A percentile compares a stretch with the other conserved stretches of the same genome.
These are phyloP conservation scores for Amaranthus hypochondriacus DNA, from an alignment of 148 eudicot genomes.

Conservation along the genomic window DNA sequence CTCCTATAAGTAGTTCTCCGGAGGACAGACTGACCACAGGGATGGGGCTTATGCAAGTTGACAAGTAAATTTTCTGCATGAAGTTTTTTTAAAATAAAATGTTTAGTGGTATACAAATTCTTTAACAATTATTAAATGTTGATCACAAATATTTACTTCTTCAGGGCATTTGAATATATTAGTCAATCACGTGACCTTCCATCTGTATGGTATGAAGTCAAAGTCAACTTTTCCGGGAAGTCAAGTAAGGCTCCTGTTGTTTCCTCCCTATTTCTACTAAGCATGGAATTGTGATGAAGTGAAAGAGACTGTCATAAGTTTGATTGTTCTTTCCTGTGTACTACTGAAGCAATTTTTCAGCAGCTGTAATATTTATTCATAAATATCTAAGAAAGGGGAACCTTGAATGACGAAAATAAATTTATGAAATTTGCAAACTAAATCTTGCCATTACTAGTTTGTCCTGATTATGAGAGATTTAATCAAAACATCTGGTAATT, in stretches of 20 bases:
- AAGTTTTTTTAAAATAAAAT: no score
- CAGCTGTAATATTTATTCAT: background rate
- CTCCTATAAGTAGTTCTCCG: constrained; percentile 61
- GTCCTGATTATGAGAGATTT: background rate
- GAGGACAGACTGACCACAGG: constrained; percentile 88
- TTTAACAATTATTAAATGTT: background rate
- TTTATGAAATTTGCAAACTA: background rate
- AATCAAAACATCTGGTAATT: background rate
- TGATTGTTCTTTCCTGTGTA: background rate
- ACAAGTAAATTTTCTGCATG: constrained; percentile 53
- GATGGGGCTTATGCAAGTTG: constrained; percentile 97
- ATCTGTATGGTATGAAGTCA: constrained; percentile 65
- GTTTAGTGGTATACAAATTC: background rate
- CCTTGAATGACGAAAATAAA: background rate
- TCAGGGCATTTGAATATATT: constrained; percentile 83
- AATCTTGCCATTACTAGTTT: background rate
- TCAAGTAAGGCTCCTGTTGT: constrained; percentile 45
- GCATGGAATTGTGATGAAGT: background rate
- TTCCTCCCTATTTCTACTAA: constrained; percentile 4
- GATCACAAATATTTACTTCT: constrained; percentile 7
- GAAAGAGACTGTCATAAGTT: background rate
- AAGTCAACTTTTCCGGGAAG: constrained; percentile 69
- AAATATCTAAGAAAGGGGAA: background rate
- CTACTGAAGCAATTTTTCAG: background rate
- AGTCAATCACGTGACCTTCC: constrained; percentile 55